Evolutionary conservation across 2,329 filamentous ascomycete species (phyloP).

Genomic region (Fusarium aywerte): DNA sequence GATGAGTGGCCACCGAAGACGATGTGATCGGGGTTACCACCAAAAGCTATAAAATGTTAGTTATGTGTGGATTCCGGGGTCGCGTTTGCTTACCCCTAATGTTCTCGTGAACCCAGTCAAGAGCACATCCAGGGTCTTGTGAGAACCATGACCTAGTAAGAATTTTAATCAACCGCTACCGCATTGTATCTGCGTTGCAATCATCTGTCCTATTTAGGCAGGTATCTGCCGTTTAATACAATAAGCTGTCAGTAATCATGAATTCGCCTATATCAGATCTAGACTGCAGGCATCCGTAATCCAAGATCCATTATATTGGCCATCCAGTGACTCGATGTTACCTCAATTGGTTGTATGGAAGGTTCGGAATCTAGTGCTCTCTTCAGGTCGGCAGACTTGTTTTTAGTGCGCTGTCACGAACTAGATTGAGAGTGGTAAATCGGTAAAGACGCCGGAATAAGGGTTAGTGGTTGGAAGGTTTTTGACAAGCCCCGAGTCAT

Average conservation of each 20-base stretch:
- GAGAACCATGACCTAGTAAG: neutral
- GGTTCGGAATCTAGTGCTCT: neutral
- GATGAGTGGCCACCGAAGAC: slow-evolving; percentile 58
- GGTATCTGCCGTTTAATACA: neutral
- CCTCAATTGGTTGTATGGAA: neutral
- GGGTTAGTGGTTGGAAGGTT: neutral
- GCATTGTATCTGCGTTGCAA: neutral
- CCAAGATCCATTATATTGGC: too few species aligned
- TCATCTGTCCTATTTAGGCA: neutral
- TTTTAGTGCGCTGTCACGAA: neutral
- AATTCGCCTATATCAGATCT: neutral
- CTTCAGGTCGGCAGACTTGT: neutral
- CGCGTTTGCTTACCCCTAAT: slow-evolving; percentile 26
- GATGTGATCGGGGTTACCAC: slow-evolving; percentile 57
- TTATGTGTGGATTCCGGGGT: too few species aligned
- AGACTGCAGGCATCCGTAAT: neutral
- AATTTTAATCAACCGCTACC: neutral
- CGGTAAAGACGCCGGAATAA: neutral
- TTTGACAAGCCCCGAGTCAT: neutral
- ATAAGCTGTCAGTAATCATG: neutral
- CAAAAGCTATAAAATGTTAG: slow-evolving; percentile 50
- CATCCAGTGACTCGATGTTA: neutral
- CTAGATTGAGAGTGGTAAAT: neutral
- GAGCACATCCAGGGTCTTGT: neutral
- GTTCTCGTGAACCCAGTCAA: slow-evolving; percentile 44